Percentiles rank a stretch among this genome's conserved stretches.
phyloP scores from a whole-genome alignment of 2,329 filamentous ascomycete species.

The Epichloe coenophiala region DNA sequence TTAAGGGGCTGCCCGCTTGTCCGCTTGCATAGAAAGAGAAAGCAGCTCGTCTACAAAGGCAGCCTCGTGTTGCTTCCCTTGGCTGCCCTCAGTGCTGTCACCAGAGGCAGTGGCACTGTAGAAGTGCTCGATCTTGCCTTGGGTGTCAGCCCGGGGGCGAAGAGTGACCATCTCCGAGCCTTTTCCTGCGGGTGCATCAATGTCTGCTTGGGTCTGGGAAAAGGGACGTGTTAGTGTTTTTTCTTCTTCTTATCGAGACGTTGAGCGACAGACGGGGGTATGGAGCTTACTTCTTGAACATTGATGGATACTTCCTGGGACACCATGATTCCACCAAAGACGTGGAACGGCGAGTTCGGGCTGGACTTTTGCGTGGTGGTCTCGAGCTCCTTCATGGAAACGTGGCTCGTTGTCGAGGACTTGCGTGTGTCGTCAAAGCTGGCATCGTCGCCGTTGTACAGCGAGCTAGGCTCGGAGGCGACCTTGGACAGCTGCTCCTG shows the following conservation, averaged over 20 bases:
- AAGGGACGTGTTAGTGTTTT: background rate
- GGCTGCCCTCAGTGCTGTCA: background rate
- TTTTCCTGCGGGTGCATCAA: background rate
- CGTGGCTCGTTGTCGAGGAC: background rate
- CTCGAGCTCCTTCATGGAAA: constrained; percentile 10
- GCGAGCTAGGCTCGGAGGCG: constrained; percentile 1
- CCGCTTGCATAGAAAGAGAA: constrained; percentile 8
- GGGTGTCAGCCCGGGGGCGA: background rate
- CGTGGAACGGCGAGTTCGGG: constrained; percentile 11
- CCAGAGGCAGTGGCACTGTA: constrained; percentile 6
- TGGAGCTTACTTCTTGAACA: constrained; percentile 12
- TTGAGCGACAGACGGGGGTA: background rate
- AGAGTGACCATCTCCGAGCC: background rate
- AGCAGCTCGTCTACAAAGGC: constrained; percentile 12
- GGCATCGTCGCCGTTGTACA: constrained; percentile 3
- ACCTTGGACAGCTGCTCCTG: constrained; percentile 6
- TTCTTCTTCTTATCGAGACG: background rate
- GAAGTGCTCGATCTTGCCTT: background rate
- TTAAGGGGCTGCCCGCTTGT: constrained; percentile 4
- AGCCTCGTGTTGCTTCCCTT: constrained; percentile 3
- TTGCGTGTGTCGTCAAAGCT: constrained; percentile 8
- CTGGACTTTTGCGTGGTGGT: background rate
- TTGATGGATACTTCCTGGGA: constrained; percentile 49
- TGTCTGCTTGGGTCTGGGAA: background rate
- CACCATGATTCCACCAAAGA: constrained; percentile 46